Conservation (phyloP, 176 grass and related monocot species). For the Panicum miliaceum region DNA sequence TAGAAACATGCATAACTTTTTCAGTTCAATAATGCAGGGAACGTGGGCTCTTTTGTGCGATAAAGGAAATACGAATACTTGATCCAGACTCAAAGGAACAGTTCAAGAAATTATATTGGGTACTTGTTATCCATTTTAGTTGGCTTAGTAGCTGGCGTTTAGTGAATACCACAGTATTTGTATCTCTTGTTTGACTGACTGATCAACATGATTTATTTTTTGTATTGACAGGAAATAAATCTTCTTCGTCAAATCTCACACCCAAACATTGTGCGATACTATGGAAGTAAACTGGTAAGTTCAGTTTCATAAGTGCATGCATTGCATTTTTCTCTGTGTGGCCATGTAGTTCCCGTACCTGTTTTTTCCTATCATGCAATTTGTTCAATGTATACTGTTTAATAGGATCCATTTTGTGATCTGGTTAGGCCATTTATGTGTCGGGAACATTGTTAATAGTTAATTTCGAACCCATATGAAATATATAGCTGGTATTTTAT, state of each 20-base stretch:
- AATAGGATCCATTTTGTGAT: no score
- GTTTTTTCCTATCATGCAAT: background rate
- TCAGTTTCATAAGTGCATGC: constrained; percentile 34
- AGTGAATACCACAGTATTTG: background rate
- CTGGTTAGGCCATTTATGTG: no score
- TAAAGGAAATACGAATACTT: constrained; percentile 70
- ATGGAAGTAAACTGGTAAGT: constrained; percentile 66
- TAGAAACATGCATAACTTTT: background rate
- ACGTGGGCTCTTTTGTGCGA: constrained; percentile 74
- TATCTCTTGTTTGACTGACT: background rate
- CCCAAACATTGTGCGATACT: constrained; percentile 76
- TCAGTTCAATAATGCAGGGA: constrained; percentile 46
- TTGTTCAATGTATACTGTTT: no score
- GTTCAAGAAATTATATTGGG: constrained; percentile 71
- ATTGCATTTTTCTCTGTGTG: no score
- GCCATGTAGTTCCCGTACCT: no score
- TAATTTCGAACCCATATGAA: no score
- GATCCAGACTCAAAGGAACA: constrained; percentile 67
- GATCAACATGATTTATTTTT: constrained; percentile 30
- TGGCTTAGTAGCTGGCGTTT: background rate
- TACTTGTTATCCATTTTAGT: constrained; percentile 1
- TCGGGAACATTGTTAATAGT: no score
- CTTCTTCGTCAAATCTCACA: constrained; percentile 63
- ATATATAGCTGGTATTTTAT: no score
- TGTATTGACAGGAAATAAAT: constrained; percentile 55